Evolutionary conservation across 257 asterid genomes (phyloP).

Genomic region (Prunella vulgaris): DNA sequence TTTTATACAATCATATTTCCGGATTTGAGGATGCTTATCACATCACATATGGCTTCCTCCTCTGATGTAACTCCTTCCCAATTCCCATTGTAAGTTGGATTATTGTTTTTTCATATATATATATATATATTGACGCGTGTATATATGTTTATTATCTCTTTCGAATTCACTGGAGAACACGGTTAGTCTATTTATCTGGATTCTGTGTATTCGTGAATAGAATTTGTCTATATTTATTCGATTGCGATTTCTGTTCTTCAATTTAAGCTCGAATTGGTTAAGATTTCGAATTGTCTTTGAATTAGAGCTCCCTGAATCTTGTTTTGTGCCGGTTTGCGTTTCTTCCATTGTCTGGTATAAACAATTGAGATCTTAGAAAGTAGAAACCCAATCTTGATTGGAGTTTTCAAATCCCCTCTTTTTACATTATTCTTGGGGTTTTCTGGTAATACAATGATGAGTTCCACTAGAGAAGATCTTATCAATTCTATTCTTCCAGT

Average conservation of each 20-base stretch:
- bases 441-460: conserved; percentile 33
- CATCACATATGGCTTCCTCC: neutral
- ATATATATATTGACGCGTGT: neutral
- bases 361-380: neutral
- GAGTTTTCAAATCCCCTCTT: conserved; percentile 2
- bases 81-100: neutral
- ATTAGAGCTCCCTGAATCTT: neutral
- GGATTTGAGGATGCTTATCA: neutral
- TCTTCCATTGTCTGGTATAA: neutral
- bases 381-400: conserved; percentile 18
- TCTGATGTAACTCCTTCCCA: neutral
- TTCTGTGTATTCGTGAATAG: neutral
- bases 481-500: conserved; percentile 60
- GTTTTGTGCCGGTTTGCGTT: neutral
- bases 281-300: conserved; percentile 4
- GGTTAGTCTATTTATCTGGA: neutral
- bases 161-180: conserved; percentile 6
- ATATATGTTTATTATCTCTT: neutral
- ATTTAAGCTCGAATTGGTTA: conserved; percentile 5
- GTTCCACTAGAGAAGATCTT: conserved; percentile 44
- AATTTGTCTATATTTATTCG: neutral
- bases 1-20: neutral
- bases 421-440: neutral
- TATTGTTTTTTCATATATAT: neutral
- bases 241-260: neutral